A percentile compares a stretch with the other conserved stretches of the same genome.
phyloP scores from a whole-genome alignment of 2,329 filamentous ascomycete genomes.

The Ceratocystiopsis brevicomis region DNA sequence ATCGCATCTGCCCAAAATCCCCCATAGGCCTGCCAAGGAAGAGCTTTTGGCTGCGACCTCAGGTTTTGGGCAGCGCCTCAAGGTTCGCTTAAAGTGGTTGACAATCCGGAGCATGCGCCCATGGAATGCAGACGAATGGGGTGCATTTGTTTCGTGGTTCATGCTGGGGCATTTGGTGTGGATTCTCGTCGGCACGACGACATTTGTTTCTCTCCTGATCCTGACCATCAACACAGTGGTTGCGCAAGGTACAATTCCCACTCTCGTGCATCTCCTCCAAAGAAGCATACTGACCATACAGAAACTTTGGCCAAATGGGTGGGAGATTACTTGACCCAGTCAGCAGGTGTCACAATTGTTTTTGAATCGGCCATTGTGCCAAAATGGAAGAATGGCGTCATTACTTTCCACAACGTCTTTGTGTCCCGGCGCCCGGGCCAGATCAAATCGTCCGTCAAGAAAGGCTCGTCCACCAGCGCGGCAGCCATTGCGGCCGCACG shows the following conservation, averaged over 20 bases:
- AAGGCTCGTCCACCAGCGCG: constrained; percentile 70
- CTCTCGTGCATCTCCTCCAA: constrained; percentile 8
- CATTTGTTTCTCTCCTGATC: constrained; percentile 84
- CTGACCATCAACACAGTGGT: constrained; percentile 89
- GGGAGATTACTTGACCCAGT: constrained; percentile 87
- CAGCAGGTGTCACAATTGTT: constrained; percentile 79
- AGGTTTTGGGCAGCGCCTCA: constrained; percentile 78
- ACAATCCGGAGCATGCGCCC: constrained; percentile 85
- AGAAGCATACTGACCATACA: constrained; percentile 14
- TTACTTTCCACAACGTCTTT: constrained; percentile 91
- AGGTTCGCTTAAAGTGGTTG: constrained; percentile 92
- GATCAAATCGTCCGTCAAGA: constrained; percentile 63
- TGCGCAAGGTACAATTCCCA: constrained; percentile 48
- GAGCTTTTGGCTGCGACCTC: constrained; percentile 81
- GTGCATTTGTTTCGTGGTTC: constrained; percentile 89
- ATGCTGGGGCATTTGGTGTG: constrained; percentile 83
- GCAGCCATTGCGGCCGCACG: constrained; percentile 64
- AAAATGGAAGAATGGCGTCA: constrained; percentile 86
- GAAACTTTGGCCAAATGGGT: constrained; percentile 88
- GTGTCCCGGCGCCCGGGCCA: constrained; percentile 82
- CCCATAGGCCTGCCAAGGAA: constrained; percentile 83
- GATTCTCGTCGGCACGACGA: constrained; percentile 92
- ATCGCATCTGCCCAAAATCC: constrained; percentile 42
- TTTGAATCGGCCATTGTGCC: constrained; percentile 97
- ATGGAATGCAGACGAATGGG: constrained; percentile 92